Evolutionary conservation across 2,329 filamentous ascomycete genomes (phyloP), one percentile per base, ranked within the genome.

Genomic region (Clonostachys chloroleuca): DNA sequence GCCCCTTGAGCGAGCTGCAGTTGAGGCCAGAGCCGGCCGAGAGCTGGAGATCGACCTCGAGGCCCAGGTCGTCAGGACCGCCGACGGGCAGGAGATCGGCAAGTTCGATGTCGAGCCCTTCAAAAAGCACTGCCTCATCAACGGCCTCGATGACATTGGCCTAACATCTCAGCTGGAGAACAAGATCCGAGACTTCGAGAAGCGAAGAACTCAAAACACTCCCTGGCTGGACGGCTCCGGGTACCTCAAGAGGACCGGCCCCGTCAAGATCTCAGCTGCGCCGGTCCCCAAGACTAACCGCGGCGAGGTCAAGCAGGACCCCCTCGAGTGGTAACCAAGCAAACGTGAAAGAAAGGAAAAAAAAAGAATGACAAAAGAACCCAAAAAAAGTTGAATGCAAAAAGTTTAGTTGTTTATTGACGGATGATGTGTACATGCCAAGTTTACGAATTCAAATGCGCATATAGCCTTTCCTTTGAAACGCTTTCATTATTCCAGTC

Each of bases 111-210:
- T 96, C 6, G 92, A 97, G 63, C 83, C 87, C 69, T 97, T 97
- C 77, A 78, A 91, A 64, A 95, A 95, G 72, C 90, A 97, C 72
- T 97, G 92, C 68, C 73, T 97, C 44, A 68, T 95, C 59, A 95
- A 97, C 62, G 92, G 92, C 0, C 82, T 97, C 10, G 92, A 97
- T 63, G 94, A 97, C 58, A 97, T 97, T 59, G 92, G 92, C 35
- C 72, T 97, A 53, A 97, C 92, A 6, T 89, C 96, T 78, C 89
- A 95, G 71, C 81, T 89, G 70, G 91, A 94, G 54, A 86, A 91
- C 52, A 91, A 95, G 78, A 96, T 97, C 62, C 73, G 79, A 49
- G 78, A 78, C 50, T 96, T 94, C 60, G 92, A 97, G 81, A 73
- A 74, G 58, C 85, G 84, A 67, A 82, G 91, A 63, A 86, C 86